Evolutionary conservation across 2,329 filamentous ascomycete species (phyloP).

Genomic region (Davidsoniella australis): DNA sequence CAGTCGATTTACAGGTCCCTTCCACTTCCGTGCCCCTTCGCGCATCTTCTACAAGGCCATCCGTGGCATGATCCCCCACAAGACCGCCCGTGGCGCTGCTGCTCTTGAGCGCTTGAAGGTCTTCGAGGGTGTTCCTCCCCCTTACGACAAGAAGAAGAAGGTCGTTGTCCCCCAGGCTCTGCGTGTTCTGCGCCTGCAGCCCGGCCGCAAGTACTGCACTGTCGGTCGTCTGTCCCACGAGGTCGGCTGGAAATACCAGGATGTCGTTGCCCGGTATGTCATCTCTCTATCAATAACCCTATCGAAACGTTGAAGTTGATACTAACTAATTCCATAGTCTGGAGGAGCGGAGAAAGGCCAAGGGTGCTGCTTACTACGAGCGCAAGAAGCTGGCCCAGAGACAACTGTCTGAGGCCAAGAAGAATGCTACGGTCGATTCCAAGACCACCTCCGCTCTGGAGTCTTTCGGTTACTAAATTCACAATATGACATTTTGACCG

Average conservation of each 20-base stretch:
- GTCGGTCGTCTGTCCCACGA: slow-evolving; percentile 95
- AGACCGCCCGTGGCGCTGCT: slow-evolving; percentile 93
- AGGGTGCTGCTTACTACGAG: slow-evolving; percentile 98
- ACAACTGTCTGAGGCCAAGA: slow-evolving; percentile 84
- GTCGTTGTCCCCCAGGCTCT: slow-evolving; percentile 98
- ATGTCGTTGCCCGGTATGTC: slow-evolving; percentile 90
- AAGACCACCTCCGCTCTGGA: slow-evolving; percentile 81
- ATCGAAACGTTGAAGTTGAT: neutral
- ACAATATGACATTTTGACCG: slow-evolving; percentile 9
- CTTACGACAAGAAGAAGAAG: slow-evolving; percentile 99
- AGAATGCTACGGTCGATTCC: slow-evolving; percentile 70
- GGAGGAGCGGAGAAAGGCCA: slow-evolving; percentile 99
- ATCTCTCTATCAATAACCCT: neutral
- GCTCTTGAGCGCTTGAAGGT: slow-evolving; percentile 98
- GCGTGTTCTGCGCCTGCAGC: slow-evolving; percentile 89
- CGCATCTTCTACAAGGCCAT: slow-evolving; percentile 99
- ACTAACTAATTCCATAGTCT: slow-evolving; percentile 41
- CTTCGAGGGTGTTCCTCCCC: slow-evolving; percentile 97
- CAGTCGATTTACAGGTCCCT: slow-evolving; percentile 51
- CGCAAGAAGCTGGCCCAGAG: slow-evolving; percentile 94
- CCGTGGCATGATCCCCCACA: slow-evolving; percentile 99
- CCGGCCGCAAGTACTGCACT: slow-evolving; percentile 99
- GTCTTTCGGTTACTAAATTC: slow-evolving; percentile 68
- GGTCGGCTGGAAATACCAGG: slow-evolving; percentile 99
- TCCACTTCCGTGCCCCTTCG: slow-evolving; percentile 98